Percentiles rank a stretch among this genome's conserved stretches.
Evolutionary conservation across 768 basidiomycete genomes (phyloP).

Genomic region (Amanita rimosa): DNA sequence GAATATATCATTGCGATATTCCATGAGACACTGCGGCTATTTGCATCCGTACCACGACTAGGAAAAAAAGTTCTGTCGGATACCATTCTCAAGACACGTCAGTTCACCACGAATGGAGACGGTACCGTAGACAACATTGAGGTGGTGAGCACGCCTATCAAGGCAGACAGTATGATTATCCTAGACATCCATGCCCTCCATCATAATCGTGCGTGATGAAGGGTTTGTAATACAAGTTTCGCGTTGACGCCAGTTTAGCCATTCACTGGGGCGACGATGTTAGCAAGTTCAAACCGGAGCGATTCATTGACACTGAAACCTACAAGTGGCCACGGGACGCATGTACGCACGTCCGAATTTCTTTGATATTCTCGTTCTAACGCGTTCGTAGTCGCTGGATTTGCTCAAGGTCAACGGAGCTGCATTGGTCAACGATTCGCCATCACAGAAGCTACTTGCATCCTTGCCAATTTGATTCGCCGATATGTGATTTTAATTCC

Average conservation of each 20-base stretch:
- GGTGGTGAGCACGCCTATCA: conserved; percentile 22
- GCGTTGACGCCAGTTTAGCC: conserved; percentile 16
- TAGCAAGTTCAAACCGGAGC: conserved; percentile 33
- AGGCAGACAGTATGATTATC: conserved; percentile 24
- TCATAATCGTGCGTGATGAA: conserved; percentile 27
- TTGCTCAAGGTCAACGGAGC: conserved; percentile 31
- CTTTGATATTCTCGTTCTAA: not conserved
- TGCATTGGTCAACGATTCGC: conserved; percentile 43
- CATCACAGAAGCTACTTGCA: conserved; percentile 25
- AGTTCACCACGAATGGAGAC: conserved; percentile 16
- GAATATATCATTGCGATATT: conserved; percentile 31
- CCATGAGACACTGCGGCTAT: conserved; percentile 34
- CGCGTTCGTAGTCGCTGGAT: conserved; percentile 23
- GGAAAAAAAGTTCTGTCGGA: conserved; percentile 23
- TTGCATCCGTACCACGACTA: conserved; percentile 26
- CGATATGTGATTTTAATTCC: conserved; percentile 30
- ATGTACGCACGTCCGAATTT: conserved; percentile 19
- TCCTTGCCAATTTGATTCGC: conserved; percentile 31
- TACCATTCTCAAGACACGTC: conserved; percentile 20
- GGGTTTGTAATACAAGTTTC: not conserved
- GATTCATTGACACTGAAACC: conserved; percentile 36
- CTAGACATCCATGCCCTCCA: conserved; percentile 33
- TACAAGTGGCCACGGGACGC: conserved; percentile 44
- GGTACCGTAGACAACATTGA: conserved; percentile 18
- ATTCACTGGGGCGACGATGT: conserved; percentile 38